Conservation (phyloP, 805 yeast species). For the Danielozyma ontarioensis region DNA sequence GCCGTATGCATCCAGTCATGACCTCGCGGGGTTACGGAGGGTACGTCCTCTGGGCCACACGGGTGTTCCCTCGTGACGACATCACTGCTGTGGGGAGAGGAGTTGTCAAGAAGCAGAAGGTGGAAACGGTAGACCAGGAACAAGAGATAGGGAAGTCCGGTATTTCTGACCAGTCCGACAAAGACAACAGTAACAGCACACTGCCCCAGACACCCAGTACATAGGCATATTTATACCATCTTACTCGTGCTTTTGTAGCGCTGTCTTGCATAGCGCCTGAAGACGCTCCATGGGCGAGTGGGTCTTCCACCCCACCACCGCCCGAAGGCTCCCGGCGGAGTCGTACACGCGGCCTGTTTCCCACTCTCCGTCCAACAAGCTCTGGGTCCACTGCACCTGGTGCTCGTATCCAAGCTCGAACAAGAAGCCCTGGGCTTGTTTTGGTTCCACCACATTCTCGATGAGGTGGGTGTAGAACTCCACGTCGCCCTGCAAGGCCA, state of each 20-base stretch:
- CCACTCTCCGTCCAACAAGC: constrained; percentile 40
- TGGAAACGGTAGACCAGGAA: constrained; percentile 9
- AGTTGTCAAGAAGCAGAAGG: constrained; percentile 34
- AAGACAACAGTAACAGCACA: neutral
- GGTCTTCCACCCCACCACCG: constrained; percentile 58
- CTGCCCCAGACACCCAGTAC: neutral
- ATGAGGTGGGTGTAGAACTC: constrained; percentile 65
- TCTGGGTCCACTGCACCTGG: constrained; percentile 47
- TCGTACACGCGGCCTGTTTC: constrained; percentile 44
- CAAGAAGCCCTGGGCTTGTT: constrained; percentile 52
- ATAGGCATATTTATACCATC: neutral
- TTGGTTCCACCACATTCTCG: constrained; percentile 33
- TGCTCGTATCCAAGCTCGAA: constrained; percentile 67
- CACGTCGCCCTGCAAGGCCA: constrained; percentile 74
- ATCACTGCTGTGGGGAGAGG: constrained; percentile 70
- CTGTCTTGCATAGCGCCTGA: constrained; percentile 6
- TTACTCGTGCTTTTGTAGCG: neutral
- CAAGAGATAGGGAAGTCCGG: neutral
- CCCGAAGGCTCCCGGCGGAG: constrained; percentile 46
- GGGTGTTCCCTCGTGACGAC: constrained; percentile 66
- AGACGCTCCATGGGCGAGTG: constrained; percentile 11
- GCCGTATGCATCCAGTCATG: constrained; percentile 93
- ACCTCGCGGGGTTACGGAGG: constrained; percentile 93
- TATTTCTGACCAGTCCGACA: constrained; percentile 6
- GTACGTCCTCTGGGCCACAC: constrained; percentile 68